These are phyloP conservation scores for Sarocladiaceae sp. DNA, from an alignment of 2,329 filamentous ascomycete species.

Conservation along the genomic window DNA sequence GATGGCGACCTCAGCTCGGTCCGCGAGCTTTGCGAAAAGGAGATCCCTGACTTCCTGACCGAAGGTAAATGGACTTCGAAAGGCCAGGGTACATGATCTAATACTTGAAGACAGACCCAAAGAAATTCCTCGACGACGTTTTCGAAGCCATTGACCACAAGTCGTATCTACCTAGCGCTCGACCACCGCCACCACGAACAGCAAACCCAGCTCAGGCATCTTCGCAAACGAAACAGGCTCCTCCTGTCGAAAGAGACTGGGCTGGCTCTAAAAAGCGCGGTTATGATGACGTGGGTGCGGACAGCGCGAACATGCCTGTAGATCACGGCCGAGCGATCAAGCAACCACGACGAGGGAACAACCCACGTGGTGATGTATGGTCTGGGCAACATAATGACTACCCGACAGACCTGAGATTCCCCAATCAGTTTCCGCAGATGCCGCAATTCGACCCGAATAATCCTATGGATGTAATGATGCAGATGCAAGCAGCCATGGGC, in stretches of 20 bases:
- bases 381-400: neutral
- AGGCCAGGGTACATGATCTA: neutral
- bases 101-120: constrained; percentile 22
- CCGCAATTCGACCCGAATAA: constrained; percentile 52
- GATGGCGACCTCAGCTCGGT: constrained; percentile 61
- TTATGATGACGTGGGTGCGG: constrained; percentile 23
- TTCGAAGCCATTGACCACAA: constrained; percentile 59
- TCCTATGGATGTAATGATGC: constrained; percentile 55
- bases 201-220: neutral
- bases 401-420: neutral
- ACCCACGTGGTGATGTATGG: neutral
- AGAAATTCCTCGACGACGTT: constrained; percentile 62
- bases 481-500: constrained; percentile 51
- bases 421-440: constrained; percentile 20
- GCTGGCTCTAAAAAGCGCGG: constrained; percentile 27
- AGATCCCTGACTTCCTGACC: constrained; percentile 69
- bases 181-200: constrained; percentile 28
- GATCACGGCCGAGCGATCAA: constrained; percentile 44
- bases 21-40: constrained; percentile 60
- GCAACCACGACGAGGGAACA: constrained; percentile 45
- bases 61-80: constrained; percentile 42
- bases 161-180: constrained; percentile 51
- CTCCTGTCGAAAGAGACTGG: too few species aligned
- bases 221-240: neutral
- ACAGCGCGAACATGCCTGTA: constrained; percentile 20